Evolutionary conservation across 192 early-diverging fungal species (phyloP), one percentile per base, ranked within the genome.

Genomic region (Mortierella claussenii): DNA sequence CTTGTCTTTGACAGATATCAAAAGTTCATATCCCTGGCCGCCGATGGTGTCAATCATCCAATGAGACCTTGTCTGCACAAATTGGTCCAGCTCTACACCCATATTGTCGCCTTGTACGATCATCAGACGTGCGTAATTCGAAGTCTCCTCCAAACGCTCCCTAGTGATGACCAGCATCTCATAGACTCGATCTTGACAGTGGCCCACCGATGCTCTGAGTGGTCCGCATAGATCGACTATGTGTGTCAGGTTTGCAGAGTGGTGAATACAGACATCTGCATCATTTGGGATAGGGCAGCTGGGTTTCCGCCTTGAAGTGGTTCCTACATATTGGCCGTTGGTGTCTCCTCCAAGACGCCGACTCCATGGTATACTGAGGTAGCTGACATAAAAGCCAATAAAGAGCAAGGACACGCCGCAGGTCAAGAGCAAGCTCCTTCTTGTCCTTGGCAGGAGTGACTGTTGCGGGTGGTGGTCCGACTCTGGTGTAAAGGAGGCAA

Each of bases 381-480:
- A 40, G 37, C 13, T 40, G 37, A 40, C 13, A 40, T 40, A 13
- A 40, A 40, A 13, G 37, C 37, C 37, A 10, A 40, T 40, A 13
- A 40, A 10, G 8, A 40, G 37, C 8, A 40, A 7, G 37, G 37
- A 10, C 8, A 40, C 37, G 8, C 8, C 13, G 13, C 37, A 40
- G 37, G 37, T 96, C 93, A 40, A 95, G 93, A 17, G 95, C 98
- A 32, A 99, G 87, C 85, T 98, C 97, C 98, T 97, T 98, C 98
- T 98, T 99, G 69, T 98, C 95, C 78, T 88, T 91, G 75, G 96
- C 96, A 47, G 97, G 97, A n/a, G 95, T 96, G 47, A 88, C 86
- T n/a, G n/a, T n/a, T n/a, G n/a, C n/a, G n/a, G n/a, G n/a, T n/a
- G n/a, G n/a, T n/a, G n/a, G n/a, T n/a, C n/a, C n/a, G n/a, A n/a